Evolutionary conservation across 2,329 filamentous ascomycete genomes (phyloP), one percentile per base, ranked within the genome.

Genomic region (Dactylellina sp.): DNA sequence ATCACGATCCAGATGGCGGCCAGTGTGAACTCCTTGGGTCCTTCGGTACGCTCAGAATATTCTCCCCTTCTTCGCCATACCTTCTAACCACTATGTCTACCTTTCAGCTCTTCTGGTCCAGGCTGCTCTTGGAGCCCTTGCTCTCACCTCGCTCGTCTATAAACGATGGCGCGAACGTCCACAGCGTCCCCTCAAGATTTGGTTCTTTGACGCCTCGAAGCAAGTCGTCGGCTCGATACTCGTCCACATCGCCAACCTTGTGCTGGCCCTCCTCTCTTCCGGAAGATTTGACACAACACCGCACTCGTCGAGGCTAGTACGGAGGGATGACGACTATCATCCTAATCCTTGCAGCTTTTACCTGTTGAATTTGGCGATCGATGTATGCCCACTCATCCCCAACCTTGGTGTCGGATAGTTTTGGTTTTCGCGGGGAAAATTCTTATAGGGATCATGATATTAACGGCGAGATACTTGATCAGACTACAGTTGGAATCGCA

Each of bases 271-370:
- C 91, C 86, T 99, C 77, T 96, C 92, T 0, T 94, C 91, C 62
- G 93, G 93, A 1, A 89, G 91, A 78, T 90, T 98, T 78, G 87
- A 87, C 64, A 86, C 92, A 32, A 86, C 87, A 77, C 81, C 89
- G 37, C 84, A 85, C 37, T 83, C 86, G 6, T 79, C 81, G 35
- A 80, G 80, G 1, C 12, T 65, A n/a, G 1, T 49, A 81, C 60
- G 75, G 83, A n/a, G 79, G 79, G 63, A 80, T 82, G 82, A 81
- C 9, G 84, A 86, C 49, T 91, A 91, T 77, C 84, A 85, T 71
- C 93, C 95, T 6, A 99, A 99, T 78, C 95, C 95, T 7, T 99
- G 95, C 83, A 97, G 93, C 0, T 98, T 96, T 80, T 99, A 99
- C 80, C 83, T 99, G 24, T 84, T 99, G 78, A 99, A 99, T 80